Conservation (phyloP, 140 eudicot genomes). For the Ambrosia hybrid region DNA sequence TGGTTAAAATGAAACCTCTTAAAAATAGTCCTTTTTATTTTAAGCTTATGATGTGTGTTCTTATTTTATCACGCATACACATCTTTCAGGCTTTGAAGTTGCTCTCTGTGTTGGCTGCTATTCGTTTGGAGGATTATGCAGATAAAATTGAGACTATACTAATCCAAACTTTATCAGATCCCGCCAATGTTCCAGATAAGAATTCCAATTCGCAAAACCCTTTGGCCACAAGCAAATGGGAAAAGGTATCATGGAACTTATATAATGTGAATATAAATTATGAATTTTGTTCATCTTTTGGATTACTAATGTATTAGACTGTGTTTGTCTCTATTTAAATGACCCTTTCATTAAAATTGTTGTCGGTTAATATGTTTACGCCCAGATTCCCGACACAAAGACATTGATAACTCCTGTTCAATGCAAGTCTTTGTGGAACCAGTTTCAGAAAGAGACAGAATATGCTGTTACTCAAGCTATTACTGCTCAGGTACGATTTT, state of each 20-base stretch:
- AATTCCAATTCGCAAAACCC: slow-evolving; percentile 43
- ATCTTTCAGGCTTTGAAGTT: slow-evolving; percentile 54
- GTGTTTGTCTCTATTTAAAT: slow-evolving; percentile 14
- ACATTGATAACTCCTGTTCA: slow-evolving; percentile 67
- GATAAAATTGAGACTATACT: slow-evolving; percentile 50
- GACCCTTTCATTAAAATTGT: background rate
- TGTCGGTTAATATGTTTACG: slow-evolving; percentile 9
- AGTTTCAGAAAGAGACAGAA: slow-evolving; percentile 66
- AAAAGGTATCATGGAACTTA: slow-evolving; percentile 42
- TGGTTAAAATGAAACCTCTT: background rate
- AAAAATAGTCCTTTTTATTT: background rate
- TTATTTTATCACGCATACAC: slow-evolving; percentile 4
- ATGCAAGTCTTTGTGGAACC: slow-evolving; percentile 72
- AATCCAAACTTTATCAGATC: slow-evolving; percentile 29
- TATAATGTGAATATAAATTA: background rate
- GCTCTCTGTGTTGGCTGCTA: slow-evolving; percentile 52
- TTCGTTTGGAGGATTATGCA: slow-evolving; percentile 60
- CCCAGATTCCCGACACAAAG: slow-evolving; percentile 50
- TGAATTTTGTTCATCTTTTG: background rate
- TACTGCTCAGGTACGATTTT: slow-evolving; percentile 56
- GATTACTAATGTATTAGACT: slow-evolving; percentile 6
- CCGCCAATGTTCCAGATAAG: slow-evolving; percentile 17
- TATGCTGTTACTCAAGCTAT: slow-evolving; percentile 68
- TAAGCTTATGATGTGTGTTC: background rate
- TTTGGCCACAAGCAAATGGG: slow-evolving; percentile 76